Conservation (phyloP, 2,329 filamentous ascomycete genomes). For the Didymella glomerata region DNA sequence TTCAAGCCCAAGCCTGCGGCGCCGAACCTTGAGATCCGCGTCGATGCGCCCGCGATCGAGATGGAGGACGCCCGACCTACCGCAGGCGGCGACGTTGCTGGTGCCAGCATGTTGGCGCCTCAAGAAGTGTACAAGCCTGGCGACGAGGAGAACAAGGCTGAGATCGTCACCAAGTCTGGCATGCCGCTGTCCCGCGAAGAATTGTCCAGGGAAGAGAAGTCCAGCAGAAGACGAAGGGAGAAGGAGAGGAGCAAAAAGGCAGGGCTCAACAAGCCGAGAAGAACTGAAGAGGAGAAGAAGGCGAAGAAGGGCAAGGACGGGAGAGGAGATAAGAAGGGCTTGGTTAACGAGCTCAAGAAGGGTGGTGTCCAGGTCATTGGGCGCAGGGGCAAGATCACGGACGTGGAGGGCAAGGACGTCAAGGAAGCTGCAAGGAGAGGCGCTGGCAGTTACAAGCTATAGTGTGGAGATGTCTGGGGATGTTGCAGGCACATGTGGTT, state of each 20-base stretch:
- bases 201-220: constrained; percentile 86
- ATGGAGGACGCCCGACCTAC: constrained; percentile 97
- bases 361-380: constrained; percentile 92
- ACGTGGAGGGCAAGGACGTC: constrained; percentile 82
- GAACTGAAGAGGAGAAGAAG: constrained; percentile 52
- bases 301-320: constrained; percentile 62
- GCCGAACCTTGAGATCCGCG: constrained; percentile 83
- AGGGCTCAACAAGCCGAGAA: constrained; percentile 57
- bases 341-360: constrained; percentile 76
- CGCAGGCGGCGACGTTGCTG: constrained; percentile 75
- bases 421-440: constrained; percentile 42
- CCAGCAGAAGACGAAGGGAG: constrained; percentile 76
- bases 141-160: constrained; percentile 71
- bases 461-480: background rate
- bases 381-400: constrained; percentile 83
- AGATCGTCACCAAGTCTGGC: constrained; percentile 80
- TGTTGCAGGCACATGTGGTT: background rate
- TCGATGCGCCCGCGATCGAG: constrained; percentile 87
- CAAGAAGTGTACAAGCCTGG: constrained; percentile 93
- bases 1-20: constrained; percentile 90
- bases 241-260: constrained; percentile 85
- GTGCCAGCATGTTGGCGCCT: constrained; percentile 80
- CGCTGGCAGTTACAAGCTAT: constrained; percentile 48
- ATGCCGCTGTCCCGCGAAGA: constrained; percentile 82
- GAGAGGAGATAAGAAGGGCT: constrained; percentile 58